Evolutionary conservation across 192 early-diverging fungal genomes (phyloP).

Genomic region (Powellomyces hirtus): DNA sequence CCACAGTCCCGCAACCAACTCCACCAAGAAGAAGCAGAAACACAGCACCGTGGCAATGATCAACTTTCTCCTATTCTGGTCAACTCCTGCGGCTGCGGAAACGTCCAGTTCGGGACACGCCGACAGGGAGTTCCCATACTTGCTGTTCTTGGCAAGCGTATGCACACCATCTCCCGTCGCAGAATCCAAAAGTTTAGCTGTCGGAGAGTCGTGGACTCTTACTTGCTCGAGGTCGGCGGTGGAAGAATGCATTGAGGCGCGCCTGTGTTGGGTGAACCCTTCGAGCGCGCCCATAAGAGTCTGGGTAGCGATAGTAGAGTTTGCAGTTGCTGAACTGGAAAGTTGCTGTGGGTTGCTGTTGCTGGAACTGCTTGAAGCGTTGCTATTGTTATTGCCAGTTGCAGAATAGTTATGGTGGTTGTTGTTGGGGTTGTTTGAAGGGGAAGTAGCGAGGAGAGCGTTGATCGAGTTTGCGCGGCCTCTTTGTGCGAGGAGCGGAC

Average conservation of each 20-base stretch:
- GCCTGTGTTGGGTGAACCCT: not conserved
- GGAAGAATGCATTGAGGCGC: not conserved
- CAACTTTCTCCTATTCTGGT: conserved; percentile 33
- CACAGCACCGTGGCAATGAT: conserved; percentile 58
- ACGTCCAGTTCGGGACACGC: conserved; percentile 13
- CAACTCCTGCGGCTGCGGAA: not conserved
- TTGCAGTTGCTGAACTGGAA: too few species aligned
- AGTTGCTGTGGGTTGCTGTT: too few species aligned
- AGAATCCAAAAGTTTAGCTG: not conserved
- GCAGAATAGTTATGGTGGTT: too few species aligned
- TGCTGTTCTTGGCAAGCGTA: not conserved
- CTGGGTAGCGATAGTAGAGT: conserved; percentile 14
- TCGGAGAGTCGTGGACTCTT: not conserved
- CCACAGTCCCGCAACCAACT: conserved; percentile 60
- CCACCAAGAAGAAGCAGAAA: conserved; percentile 61
- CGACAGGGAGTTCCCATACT: not conserved
- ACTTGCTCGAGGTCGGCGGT: not conserved
- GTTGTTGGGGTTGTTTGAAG: too few species aligned
- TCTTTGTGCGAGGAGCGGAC: too few species aligned
- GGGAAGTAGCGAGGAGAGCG: too few species aligned
- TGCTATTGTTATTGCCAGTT: too few species aligned
- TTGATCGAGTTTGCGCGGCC: too few species aligned
- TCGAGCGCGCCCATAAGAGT: conserved; percentile 14
- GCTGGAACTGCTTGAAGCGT: too few species aligned
- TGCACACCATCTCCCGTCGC: not conserved